Conservation (phyloP, 2,329 filamentous ascomycete genomes). For the Xenoacremonium recifei region DNA sequence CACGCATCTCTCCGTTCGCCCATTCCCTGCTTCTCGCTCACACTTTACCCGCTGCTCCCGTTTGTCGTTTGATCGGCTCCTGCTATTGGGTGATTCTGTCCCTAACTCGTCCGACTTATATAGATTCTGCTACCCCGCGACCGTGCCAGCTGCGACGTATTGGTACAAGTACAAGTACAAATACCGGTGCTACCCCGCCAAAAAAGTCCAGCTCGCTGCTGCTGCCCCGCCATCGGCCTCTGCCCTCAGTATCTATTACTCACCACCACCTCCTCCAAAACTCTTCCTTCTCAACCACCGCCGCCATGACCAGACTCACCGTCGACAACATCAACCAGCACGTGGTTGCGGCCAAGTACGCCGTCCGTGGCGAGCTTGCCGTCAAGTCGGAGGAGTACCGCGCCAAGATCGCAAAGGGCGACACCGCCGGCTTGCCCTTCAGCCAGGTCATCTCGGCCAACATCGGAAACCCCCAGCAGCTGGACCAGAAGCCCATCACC, state of each 20-base stretch:
- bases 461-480: slow-evolving; percentile 97
- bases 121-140: slow-evolving; percentile 4
- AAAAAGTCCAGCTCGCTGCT: background rate
- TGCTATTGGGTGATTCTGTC: background rate
- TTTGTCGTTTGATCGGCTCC: too few relatives aligned
- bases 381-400: slow-evolving; percentile 92
- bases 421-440: slow-evolving; percentile 67
- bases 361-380: slow-evolving; percentile 92
- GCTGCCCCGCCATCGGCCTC: slow-evolving; percentile 27
- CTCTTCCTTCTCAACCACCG: slow-evolving; percentile 32
- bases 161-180: too few relatives aligned
- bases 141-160: background rate
- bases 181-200: slow-evolving; percentile 24
- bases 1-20: background rate
- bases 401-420: slow-evolving; percentile 63
- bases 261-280: slow-evolving; percentile 29
- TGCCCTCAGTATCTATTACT: slow-evolving; percentile 15
- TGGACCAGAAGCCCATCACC: slow-evolving; percentile 98
- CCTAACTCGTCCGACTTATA: slow-evolving; percentile 24
- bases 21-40: background rate
- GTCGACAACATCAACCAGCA: slow-evolving; percentile 90
- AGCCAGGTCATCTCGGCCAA: slow-evolving; percentile 92
- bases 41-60: background rate
- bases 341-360: slow-evolving; percentile 86
- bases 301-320: slow-evolving; percentile 54